Evolutionary conservation across 2,329 filamentous ascomycete species (phyloP).

Genomic region (Trichoderma simmonsii): DNA sequence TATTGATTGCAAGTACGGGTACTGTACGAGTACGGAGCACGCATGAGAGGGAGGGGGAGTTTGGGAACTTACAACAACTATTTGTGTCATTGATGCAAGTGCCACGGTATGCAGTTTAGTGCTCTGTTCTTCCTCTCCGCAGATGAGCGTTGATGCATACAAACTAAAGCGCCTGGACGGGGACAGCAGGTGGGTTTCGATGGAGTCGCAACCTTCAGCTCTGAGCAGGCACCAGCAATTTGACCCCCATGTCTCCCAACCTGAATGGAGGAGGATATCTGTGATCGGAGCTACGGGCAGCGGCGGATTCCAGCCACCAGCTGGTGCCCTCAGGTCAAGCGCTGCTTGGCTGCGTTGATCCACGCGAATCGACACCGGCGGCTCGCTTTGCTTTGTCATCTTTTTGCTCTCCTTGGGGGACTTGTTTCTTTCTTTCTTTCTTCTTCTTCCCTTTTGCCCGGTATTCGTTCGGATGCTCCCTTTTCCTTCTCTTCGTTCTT

Average conservation of each 20-base stretch:
- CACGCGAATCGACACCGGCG: not conserved
- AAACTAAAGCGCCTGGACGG: conserved; percentile 3
- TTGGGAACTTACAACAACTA: not conserved
- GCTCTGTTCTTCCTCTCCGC: conserved; percentile 6
- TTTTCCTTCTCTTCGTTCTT: not conserved
- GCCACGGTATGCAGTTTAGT: not conserved
- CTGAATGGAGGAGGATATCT: not conserved
- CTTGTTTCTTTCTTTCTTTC: not conserved
- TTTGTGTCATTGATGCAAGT: not conserved
- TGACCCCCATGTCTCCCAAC: not conserved
- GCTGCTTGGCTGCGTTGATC: not conserved
- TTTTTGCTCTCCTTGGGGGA: not conserved
- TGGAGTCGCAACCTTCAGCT: conserved; percentile 9
- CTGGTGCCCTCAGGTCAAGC: not conserved
- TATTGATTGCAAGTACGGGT: not conserved
- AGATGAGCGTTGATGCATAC: not conserved
- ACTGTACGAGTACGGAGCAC: not conserved
- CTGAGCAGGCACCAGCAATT: not conserved
- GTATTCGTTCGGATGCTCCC: not conserved
- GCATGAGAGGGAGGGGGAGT: not conserved
- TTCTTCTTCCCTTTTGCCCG: not conserved
- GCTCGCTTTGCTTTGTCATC: not conserved
- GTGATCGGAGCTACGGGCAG: not conserved
- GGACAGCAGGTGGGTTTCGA: conserved; percentile 1
- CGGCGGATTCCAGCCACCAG: not conserved